Percentiles rank a stretch among this genome's conserved stretches.
Evolutionary conservation across 306 rosid species (phyloP).

Genomic region (Corylus heterophylla): DNA sequence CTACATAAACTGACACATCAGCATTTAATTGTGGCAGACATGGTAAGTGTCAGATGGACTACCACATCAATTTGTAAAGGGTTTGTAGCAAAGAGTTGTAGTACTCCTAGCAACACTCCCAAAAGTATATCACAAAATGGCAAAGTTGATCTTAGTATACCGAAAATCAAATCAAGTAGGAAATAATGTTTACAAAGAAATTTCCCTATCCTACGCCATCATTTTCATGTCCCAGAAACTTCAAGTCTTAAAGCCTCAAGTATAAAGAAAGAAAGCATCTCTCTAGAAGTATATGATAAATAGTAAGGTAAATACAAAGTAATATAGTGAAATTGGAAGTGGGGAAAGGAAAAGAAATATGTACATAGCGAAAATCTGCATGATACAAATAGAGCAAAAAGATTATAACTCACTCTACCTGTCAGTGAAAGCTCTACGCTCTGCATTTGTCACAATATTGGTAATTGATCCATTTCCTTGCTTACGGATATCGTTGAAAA

Average conservation of each 20-base stretch:
- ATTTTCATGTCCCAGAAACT: not conserved
- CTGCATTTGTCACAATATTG: slow-evolving; percentile 42
- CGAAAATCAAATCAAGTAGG: not conserved
- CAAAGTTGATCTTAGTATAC: too few relatives aligned
- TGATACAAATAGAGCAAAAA: not conserved
- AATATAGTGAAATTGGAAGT: slow-evolving; percentile 5
- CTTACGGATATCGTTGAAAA: slow-evolving; percentile 34
- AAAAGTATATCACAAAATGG: too few relatives aligned
- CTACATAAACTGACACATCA: too few relatives aligned
- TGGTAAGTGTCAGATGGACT: too few relatives aligned
- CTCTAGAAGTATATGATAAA: not conserved
- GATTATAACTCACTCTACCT: slow-evolving; percentile 38
- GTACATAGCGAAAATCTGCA: not conserved
- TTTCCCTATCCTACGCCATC: not conserved
- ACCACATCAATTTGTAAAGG: too few relatives aligned
- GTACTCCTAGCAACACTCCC: too few relatives aligned
- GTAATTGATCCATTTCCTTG: slow-evolving; percentile 40
- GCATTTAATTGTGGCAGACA: too few relatives aligned
- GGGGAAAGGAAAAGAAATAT: slow-evolving; percentile 6
- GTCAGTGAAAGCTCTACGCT: slow-evolving; percentile 60
- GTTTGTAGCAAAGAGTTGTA: too few relatives aligned
- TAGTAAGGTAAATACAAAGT: slow-evolving; percentile 4
- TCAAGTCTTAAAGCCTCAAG: not conserved
- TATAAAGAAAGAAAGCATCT: not conserved
- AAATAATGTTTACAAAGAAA: not conserved